Evolutionary conservation across 148 eudicot genomes (phyloP).

Genomic region (Polygonum aviculare): DNA sequence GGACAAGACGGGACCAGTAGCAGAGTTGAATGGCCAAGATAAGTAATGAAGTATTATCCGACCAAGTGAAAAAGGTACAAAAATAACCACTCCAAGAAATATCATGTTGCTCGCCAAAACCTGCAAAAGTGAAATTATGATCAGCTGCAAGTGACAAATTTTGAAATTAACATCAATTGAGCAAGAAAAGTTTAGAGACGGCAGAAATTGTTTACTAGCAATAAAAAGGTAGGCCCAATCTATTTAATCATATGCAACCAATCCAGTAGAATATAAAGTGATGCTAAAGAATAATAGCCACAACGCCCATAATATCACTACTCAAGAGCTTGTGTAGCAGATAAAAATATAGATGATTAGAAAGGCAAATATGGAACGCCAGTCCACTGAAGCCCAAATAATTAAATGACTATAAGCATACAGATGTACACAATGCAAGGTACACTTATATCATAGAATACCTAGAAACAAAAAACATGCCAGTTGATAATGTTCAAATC

Average conservation of each 20-base stretch:
- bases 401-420: background rate
- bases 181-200: background rate
- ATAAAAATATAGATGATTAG: background rate
- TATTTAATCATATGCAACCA: background rate
- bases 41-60: conserved; percentile 68
- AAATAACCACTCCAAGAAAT: conserved; percentile 85
- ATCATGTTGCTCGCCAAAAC: conserved; percentile 98
- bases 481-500: background rate
- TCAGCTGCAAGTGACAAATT: background rate
- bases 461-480: background rate
- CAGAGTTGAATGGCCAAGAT: conserved; percentile 65
- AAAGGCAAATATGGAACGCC: background rate
- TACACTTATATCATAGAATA: background rate
- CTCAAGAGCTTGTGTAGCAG: background rate
- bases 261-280: background rate
- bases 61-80: conserved; percentile 86
- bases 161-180: background rate
- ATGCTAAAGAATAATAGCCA: background rate
- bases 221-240: background rate
- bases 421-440: background rate
- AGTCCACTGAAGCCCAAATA: background rate
- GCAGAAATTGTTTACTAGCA: background rate
- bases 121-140: conserved; percentile 29
- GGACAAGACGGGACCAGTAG: conserved; percentile 57
- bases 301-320: background rate